A percentile compares a stretch with the other conserved stretches of the same genome.
Evolutionary conservation across 345 rosid species (phyloP).

Genomic region (Acer negundo): DNA sequence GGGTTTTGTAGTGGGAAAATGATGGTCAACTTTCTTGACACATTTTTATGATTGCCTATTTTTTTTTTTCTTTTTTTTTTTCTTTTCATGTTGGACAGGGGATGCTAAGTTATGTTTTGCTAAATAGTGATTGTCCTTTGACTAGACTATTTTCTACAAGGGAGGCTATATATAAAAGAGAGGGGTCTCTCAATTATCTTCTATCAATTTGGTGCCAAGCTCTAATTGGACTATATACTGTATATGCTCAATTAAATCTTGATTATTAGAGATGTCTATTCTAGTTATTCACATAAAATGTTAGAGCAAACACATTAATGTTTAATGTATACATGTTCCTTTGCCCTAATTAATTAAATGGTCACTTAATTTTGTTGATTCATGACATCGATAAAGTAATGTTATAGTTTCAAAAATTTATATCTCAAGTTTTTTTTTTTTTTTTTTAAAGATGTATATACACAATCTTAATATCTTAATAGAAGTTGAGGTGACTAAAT

Average conservation of each 20-base stretch:
- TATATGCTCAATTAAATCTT: neutral
- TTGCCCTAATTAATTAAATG: neutral
- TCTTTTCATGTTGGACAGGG: no score
- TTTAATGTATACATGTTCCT: neutral
- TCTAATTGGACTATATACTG: neutral
- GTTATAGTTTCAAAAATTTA: no score
- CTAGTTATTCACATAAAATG: neutral
- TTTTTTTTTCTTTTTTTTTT: neutral
- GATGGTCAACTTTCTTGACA: slow-evolving; percentile 43
- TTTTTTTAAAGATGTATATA: no score
- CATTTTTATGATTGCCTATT: slow-evolving; percentile 27
- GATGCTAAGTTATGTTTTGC: no score
- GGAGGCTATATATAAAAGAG: neutral
- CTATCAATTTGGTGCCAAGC: neutral
- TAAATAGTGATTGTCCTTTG: neutral
- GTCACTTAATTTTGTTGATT: no score
- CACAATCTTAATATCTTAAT: no score
- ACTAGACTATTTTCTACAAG: neutral
- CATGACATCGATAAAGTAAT: neutral
- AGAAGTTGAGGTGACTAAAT: no score
- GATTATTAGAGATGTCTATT: neutral
- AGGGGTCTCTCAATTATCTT: neutral
- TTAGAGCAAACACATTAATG: no score
- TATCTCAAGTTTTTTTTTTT: no score
- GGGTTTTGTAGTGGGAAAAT: slow-evolving; percentile 33